Evolutionary conservation across 768 basidiomycete species (phyloP).

Genomic region (Coprinopsis cinerea): DNA sequence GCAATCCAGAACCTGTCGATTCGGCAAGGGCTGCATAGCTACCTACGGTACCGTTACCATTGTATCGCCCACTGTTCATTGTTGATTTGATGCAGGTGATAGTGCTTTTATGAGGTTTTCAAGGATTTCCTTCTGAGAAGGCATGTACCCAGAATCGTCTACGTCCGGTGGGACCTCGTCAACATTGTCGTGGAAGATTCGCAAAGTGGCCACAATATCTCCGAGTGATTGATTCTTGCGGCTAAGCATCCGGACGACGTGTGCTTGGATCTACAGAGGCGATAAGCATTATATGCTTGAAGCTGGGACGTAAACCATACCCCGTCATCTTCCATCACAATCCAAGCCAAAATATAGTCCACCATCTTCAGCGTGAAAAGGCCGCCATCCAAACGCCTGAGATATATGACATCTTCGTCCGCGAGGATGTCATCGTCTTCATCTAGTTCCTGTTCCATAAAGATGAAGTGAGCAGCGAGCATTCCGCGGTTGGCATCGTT

Average conservation of each 20-base stretch:
- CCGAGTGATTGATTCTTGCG: constrained; percentile 66
- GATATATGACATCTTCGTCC: constrained; percentile 69
- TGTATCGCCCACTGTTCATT: constrained; percentile 3
- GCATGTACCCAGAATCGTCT: constrained; percentile 29
- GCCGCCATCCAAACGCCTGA: constrained; percentile 83
- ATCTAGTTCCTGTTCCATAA: constrained; percentile 40
- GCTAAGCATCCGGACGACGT: constrained; percentile 68
- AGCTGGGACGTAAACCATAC: constrained; percentile 39
- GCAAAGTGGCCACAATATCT: constrained; percentile 68
- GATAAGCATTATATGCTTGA: not conserved
- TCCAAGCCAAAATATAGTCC: constrained; percentile 93
- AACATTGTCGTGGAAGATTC: constrained; percentile 68
- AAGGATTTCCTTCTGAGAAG: constrained; percentile 64
- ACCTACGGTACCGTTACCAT: not conserved
- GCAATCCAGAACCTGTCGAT: constrained; percentile 10
- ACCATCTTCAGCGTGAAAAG: constrained; percentile 85
- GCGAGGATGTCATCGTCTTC: constrained; percentile 53
- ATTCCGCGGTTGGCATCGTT: not conserved
- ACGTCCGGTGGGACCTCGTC: constrained; percentile 37
- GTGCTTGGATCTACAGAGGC: constrained; percentile 80
- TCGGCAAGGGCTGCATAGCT: not conserved
- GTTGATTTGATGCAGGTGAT: constrained; percentile 15
- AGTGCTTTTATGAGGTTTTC: constrained; percentile 63
- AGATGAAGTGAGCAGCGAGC: not conserved
- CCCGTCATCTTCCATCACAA: constrained; percentile 97